A percentile compares a stretch with the other conserved stretches of the same genome.
phyloP scores from a whole-genome alignment of 2,329 filamentous ascomycete species.

The Sporothrix pseudoabietina region DNA sequence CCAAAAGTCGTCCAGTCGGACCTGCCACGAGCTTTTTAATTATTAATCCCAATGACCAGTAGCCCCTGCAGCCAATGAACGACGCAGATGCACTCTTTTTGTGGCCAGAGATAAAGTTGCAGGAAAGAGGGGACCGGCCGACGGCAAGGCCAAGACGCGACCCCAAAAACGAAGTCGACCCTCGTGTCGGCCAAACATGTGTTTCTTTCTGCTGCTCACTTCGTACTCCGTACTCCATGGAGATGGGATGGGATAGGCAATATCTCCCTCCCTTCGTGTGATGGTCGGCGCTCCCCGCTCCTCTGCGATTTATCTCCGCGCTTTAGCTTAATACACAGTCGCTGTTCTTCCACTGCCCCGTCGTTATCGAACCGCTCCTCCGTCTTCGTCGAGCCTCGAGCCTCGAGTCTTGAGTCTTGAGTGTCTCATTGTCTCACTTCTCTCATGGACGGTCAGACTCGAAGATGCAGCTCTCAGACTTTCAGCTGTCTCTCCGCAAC shows the following conservation, averaged over 20 bases:
- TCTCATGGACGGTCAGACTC: no score
- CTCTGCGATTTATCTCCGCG: constrained; percentile 3
- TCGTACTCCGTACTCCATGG: neutral
- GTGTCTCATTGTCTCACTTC: neutral
- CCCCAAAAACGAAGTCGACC: neutral
- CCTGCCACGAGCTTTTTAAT: constrained; percentile 7
- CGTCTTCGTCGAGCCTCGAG: neutral
- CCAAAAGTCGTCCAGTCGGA: neutral
- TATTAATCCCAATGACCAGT: constrained; percentile 15
- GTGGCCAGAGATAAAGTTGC: constrained; percentile 16
- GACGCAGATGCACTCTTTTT: neutral
- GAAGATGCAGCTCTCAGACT: neutral
- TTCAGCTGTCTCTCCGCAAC: neutral
- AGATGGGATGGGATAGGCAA: neutral
- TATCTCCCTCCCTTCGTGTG: neutral
- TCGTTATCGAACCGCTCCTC: neutral
- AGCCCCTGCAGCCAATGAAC: constrained; percentile 15
- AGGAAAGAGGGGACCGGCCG: neutral
- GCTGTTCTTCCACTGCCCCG: neutral
- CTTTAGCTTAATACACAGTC: neutral
- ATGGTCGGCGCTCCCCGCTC: constrained; percentile 16
- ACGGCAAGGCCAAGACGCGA: neutral
- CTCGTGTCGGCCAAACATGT: neutral
- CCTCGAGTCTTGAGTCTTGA: no score
- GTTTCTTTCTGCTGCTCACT: neutral